Conservation (phyloP, 768 basidiomycete species). For the Hortiboletus flavorubellus region DNA sequence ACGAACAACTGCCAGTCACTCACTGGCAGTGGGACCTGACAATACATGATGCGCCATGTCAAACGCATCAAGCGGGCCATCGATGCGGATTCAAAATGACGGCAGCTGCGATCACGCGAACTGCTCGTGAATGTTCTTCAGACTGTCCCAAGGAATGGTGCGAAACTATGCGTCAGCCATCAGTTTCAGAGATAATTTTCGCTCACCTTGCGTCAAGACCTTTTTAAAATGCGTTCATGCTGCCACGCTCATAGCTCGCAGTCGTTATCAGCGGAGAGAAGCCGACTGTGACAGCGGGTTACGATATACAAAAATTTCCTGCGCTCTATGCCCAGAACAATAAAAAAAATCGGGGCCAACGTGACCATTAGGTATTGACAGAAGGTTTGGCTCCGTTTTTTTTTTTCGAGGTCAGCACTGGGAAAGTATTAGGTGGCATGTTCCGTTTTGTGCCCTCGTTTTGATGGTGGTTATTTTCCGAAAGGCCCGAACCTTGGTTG, state of each 20-base stretch:
- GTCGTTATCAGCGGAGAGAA: constrained; percentile 19
- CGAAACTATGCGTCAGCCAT: background rate
- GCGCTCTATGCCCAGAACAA: constrained; percentile 24
- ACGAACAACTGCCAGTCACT: background rate
- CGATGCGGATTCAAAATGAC: constrained; percentile 4
- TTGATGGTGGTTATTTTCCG: constrained; percentile 6
- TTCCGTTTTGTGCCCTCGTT: constrained; percentile 12
- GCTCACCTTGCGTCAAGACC: constrained; percentile 7
- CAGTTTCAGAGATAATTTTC: background rate
- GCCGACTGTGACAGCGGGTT: constrained; percentile 19
- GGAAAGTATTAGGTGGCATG: background rate
- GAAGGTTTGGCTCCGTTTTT: constrained; percentile 13
- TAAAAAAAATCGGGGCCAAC: constrained; percentile 11
- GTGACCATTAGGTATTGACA: constrained; percentile 18
- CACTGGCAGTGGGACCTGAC: constrained; percentile 2
- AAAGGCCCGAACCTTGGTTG: constrained; percentile 24
- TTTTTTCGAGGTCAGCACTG: constrained; percentile 4
- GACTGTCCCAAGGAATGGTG: background rate
- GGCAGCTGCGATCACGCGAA: background rate
- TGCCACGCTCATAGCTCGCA: constrained; percentile 20
- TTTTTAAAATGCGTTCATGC: background rate
- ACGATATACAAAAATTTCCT: constrained; percentile 23
- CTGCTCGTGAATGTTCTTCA: background rate
- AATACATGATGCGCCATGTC: constrained; percentile 2
- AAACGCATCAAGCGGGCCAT: constrained; percentile 7